Conservation (phyloP, 768 basidiomycete species). For the Thelephora ganbajun region DNA sequence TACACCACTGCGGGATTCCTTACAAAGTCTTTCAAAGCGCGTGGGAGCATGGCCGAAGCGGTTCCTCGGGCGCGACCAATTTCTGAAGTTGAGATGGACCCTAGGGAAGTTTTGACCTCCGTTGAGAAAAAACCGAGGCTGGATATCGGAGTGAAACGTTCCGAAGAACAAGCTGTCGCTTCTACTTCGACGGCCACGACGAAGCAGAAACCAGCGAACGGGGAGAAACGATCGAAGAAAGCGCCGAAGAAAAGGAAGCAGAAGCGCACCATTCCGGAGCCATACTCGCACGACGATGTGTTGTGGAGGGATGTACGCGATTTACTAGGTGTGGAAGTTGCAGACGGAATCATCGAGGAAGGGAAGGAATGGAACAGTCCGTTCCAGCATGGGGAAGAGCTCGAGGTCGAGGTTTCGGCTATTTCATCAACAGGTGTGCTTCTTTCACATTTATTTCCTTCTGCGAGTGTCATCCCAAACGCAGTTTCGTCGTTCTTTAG, state of each 20-base stretch:
- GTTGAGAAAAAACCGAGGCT: constrained; percentile 21
- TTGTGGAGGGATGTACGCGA: constrained; percentile 55
- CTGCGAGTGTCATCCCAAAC: neutral
- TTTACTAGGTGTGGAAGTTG: constrained; percentile 47
- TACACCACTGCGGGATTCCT: neutral
- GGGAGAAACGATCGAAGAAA: constrained; percentile 12
- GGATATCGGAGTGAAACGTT: constrained; percentile 6
- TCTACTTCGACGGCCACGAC: neutral
- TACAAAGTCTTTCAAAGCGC: neutral
- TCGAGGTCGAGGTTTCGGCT: constrained; percentile 47
- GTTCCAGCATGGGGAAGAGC: constrained; percentile 41
- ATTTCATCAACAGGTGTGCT: constrained; percentile 50
- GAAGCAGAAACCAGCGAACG: neutral
- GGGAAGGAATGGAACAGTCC: constrained; percentile 45
- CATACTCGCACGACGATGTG: constrained; percentile 63
- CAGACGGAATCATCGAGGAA: constrained; percentile 32
- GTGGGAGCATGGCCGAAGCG: neutral
- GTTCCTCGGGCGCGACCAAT: constrained; percentile 3
- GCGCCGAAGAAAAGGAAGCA: constrained; percentile 19
- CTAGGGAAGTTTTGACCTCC: constrained; percentile 4
- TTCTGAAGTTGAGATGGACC: constrained; percentile 7
- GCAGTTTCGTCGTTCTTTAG: constrained; percentile 19
- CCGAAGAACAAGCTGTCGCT: neutral
- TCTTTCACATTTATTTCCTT: neutral
- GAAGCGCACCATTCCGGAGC: constrained; percentile 32